These are phyloP conservation scores for Tricholoma saponaceum DNA, from an alignment of 768 basidiomycete genomes.

Conservation along the genomic window DNA sequence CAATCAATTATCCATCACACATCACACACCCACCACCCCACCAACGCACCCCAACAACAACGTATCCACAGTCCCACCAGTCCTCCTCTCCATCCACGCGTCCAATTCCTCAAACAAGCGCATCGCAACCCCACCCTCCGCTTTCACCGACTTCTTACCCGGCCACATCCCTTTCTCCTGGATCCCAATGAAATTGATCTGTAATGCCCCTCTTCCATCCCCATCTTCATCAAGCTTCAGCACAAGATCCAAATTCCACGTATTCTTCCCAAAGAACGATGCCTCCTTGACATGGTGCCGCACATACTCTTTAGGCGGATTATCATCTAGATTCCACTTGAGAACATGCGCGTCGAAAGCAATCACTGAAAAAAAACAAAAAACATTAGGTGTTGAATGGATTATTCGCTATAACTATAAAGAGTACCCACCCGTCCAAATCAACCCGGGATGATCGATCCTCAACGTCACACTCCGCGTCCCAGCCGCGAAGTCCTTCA, in stretches of 20 bases:
- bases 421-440: conserved; percentile 65
- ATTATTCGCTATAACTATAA: conserved; percentile 15
- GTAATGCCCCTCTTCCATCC: conserved; percentile 30
- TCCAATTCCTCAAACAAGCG: conserved; percentile 72
- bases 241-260: conserved; percentile 71
- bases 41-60: conserved; percentile 68
- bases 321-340: conserved; percentile 76
- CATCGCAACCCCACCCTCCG: conserved; percentile 58
- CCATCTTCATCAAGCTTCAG: conserved; percentile 40
- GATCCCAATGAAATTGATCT: conserved; percentile 76
- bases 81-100: conserved; percentile 64
- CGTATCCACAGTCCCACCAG: conserved; percentile 62
- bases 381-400: too few relatives aligned
- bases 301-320: conserved; percentile 69
- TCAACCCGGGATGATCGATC: conserved; percentile 74
- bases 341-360: conserved; percentile 91
- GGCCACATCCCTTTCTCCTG: conserved; percentile 88
- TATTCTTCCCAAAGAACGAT: conserved; percentile 75
- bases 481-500: conserved; percentile 48
- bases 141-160: conserved; percentile 51
- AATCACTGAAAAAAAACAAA: conserved; percentile 40
- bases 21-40: conserved; percentile 43
- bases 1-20: too few relatives aligned
- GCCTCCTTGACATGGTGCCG: conserved; percentile 92
- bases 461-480: conserved; percentile 68